Conservation (phyloP, 2,329 filamentous ascomycete species). For the Pyrenochaeta sp. region DNA sequence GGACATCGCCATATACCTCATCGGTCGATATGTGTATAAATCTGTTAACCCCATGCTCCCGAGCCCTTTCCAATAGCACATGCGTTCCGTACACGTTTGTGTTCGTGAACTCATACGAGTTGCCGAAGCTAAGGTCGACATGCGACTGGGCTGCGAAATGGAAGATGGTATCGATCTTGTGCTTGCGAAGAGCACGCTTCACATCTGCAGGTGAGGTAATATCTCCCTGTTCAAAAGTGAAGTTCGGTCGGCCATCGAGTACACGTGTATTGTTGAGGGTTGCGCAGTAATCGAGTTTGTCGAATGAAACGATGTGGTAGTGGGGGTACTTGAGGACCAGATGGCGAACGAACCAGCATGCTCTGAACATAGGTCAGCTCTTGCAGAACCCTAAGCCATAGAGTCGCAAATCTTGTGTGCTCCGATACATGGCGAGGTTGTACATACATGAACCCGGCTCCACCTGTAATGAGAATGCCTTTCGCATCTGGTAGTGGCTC, state of each 20-base stretch:
- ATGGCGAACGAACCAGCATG: conserved; percentile 84
- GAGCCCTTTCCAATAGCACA: conserved; percentile 78
- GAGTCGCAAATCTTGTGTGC: conserved; percentile 9
- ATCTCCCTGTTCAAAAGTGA: conserved; percentile 81
- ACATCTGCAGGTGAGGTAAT: conserved; percentile 77
- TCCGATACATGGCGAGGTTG: too few relatives aligned
- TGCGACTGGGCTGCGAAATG: conserved; percentile 89
- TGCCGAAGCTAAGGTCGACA: conserved; percentile 82
- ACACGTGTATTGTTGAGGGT: conserved; percentile 80
- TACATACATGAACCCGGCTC: conserved; percentile 83
- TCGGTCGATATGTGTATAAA: conserved; percentile 88
- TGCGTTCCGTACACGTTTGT: conserved; percentile 88
- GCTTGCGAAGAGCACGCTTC: conserved; percentile 72
- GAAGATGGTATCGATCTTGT: conserved; percentile 80
- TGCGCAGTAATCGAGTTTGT: conserved; percentile 85
- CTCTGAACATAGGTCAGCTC: conserved; percentile 59
- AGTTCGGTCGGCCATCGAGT: conserved; percentile 74
- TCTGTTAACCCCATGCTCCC: conserved; percentile 72
- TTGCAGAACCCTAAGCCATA: background rate
- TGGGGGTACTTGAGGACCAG: conserved; percentile 76
- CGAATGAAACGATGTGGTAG: conserved; percentile 84
- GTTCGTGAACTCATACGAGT: conserved; percentile 81
- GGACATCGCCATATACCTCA: conserved; percentile 85
- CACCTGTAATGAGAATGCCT: conserved; percentile 86
- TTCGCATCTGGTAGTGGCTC: conserved; percentile 73